Evolutionary conservation across 352 stramenopile genomes (phyloP), one percentile per base, ranked within the genome.

Genomic region (Phytophthora colocasiae): DNA sequence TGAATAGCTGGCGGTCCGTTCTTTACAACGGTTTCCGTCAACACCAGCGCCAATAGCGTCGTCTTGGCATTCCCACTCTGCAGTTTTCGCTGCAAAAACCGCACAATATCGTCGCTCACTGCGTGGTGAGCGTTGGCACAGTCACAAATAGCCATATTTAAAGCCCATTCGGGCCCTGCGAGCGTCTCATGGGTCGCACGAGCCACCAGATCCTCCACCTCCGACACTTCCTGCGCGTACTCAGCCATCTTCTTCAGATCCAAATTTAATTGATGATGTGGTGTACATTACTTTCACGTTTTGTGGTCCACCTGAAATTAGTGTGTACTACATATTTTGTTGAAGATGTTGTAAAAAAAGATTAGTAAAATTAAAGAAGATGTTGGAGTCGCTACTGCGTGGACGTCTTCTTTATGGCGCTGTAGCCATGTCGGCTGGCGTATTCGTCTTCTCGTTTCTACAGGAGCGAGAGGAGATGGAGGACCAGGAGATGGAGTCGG

Each of bases 401-500:
- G 69, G 79, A 63, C 82, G 76, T 12, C 41, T 92, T 40, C 61
- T 92, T 29, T 96, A 92, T 50, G 88, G 88, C 19, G 86, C 80
- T 2, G 86, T 84, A 52, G 88, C 88, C 64, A 93, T 96, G 83
- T 87, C 88, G 7, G 85, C 81, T 12, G 77, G 84, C 53, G 73
- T 93, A 24, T 69, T 91, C 29, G 80, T 92, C 51, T 96, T 94
- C 65, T 89, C 82, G 9, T 92, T 83, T 46, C 67, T 96, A 7
- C 83, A 95, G 53, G 85, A 96, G 58, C 87, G 84, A 14, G 83
- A 94, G 64, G 80, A 93, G 63, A 68, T 82, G 19, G 83, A 90
- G 50, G 80, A 86, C 38, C 52, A 90, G 51, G 81, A 91, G 69
- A 51, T 77, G 40, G 72, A 82, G 40, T 78, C 59, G 14, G 77